phyloP scores from a whole-genome alignment of 306 rosid species.

The Parietaria judaica region DNA sequence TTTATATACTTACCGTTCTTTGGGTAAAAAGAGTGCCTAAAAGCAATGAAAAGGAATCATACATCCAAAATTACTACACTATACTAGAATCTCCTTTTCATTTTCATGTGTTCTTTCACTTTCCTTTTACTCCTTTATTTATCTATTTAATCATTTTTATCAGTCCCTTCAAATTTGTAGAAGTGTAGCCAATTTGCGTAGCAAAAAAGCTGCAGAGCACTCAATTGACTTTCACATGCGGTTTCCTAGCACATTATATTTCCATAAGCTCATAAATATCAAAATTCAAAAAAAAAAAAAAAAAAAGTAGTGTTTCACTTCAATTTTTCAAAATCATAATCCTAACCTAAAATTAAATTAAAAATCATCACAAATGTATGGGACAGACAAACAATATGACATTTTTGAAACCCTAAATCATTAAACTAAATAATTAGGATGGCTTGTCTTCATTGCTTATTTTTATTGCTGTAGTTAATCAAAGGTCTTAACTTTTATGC shows the following conservation, averaged over 20 bases:
- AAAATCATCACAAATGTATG: too few relatives aligned
- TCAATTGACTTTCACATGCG: slow-evolving; percentile 12
- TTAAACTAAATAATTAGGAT: too few relatives aligned
- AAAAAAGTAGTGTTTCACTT: too few relatives aligned
- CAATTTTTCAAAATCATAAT: background rate
- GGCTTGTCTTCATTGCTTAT: too few relatives aligned
- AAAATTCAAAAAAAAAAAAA: background rate
- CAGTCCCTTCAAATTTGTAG: background rate
- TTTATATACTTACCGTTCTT: too few relatives aligned
- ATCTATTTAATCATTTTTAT: background rate
- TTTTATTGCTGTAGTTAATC: too few relatives aligned
- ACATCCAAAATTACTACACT: background rate
- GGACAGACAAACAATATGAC: too few relatives aligned
- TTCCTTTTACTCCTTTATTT: background rate
- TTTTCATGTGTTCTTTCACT: background rate
- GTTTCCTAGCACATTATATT: too few relatives aligned
- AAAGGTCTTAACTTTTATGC: too few relatives aligned
- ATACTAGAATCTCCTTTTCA: background rate
- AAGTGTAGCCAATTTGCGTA: background rate
- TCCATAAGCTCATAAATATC: background rate
- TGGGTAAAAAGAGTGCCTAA: too few relatives aligned
- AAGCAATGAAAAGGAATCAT: background rate
- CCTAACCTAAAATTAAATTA: too few relatives aligned
- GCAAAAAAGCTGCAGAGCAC: slow-evolving; percentile 11
- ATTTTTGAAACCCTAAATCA: too few relatives aligned